Evolutionary conservation across 352 stramenopile species (phyloP).

Genomic region (Blastocystis sp.): DNA sequence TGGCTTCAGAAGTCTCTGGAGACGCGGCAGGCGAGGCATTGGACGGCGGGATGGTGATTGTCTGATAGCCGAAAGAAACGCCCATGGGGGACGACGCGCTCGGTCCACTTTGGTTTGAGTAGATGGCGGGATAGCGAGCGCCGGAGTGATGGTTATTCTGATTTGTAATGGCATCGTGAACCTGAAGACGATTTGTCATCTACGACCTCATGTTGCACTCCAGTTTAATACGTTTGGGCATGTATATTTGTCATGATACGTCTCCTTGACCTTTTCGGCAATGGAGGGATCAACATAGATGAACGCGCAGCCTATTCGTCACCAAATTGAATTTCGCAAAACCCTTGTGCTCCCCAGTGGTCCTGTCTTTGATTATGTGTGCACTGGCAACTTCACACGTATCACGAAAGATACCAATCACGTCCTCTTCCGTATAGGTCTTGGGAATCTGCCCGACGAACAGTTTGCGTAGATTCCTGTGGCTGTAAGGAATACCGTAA

Average conservation of each 20-base stretch:
- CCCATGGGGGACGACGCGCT: neutral
- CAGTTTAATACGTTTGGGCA: constrained; percentile 3
- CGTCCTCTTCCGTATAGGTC: constrained; percentile 22
- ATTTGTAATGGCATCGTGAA: constrained; percentile 41
- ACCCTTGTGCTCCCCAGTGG: constrained; percentile 56
- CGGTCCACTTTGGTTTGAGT: neutral
- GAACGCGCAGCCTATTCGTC: constrained; percentile 38
- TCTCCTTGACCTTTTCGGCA: constrained; percentile 15
- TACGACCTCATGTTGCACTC: neutral
- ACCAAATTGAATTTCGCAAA: neutral
- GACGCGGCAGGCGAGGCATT: neutral
- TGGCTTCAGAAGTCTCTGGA: neutral
- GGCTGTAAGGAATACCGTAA: neutral
- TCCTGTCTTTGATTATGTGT: constrained; percentile 41
- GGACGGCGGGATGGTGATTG: neutral
- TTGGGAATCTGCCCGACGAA: constrained; percentile 65
- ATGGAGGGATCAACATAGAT: constrained; percentile 35
- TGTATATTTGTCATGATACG: constrained; percentile 54
- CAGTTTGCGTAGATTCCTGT: constrained; percentile 15
- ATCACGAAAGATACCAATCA: constrained; percentile 33
- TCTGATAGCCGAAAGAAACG: neutral
- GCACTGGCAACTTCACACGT: constrained; percentile 1
- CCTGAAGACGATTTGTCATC: constrained; percentile 54
- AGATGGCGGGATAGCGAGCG: neutral
- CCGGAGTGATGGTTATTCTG: neutral